phyloP scores from a whole-genome alignment of 192 early-diverging fungal genomes.

The Pecoramyces ruminantium region DNA sequence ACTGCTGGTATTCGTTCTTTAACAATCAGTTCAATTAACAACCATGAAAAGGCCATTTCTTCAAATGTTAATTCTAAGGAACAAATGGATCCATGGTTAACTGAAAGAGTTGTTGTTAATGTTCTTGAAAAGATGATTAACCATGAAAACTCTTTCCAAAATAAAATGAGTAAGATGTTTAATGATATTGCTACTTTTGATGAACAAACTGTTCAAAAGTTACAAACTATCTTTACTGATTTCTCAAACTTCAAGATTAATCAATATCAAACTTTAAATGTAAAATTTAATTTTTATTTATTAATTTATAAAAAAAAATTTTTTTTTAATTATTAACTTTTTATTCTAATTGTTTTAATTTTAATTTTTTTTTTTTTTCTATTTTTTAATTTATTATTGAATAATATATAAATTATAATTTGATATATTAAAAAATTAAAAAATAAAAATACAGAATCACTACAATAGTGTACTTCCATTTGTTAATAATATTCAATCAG shows the following conservation, averaged over 20 bases:
- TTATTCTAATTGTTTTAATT: too few species aligned
- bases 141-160: not conserved
- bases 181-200: not conserved
- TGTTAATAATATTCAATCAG: not conserved
- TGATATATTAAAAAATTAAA: too few species aligned
- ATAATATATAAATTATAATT: too few species aligned
- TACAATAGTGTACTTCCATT: not conserved
- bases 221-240: not conserved
- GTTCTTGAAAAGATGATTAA: not conserved
- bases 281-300: too few species aligned
- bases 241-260: not conserved
- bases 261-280: not conserved
- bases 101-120: not conserved
- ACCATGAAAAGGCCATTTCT: not conserved
- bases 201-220: not conserved
- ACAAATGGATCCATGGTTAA: constrained; percentile 2
- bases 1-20: not conserved
- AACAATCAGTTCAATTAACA: not conserved
- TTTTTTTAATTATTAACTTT: too few species aligned
- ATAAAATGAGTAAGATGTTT: not conserved
- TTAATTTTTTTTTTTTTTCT: too few species aligned
- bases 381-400: too few species aligned
- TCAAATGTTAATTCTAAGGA: not conserved
- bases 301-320: too few species aligned
- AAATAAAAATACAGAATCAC: not conserved